Conservation (phyloP, 2,329 filamentous ascomycete genomes). For the Diaporthe humulicola region DNA sequence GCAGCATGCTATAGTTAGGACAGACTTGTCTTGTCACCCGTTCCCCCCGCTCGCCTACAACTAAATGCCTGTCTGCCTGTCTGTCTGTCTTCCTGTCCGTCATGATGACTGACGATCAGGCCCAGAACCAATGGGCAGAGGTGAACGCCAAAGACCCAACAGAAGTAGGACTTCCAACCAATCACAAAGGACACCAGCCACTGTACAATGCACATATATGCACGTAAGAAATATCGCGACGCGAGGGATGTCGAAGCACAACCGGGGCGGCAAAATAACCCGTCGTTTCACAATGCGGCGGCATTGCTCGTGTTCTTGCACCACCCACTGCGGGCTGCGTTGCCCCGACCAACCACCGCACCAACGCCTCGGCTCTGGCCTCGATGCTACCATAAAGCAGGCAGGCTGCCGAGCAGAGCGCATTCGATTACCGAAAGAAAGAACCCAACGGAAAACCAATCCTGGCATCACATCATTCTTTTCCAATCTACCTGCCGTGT, state of each 20-base stretch:
- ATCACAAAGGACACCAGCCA: background rate
- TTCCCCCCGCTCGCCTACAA: background rate
- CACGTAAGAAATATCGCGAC: slow-evolving; percentile 10
- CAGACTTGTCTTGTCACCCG: background rate
- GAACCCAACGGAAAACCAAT: background rate
- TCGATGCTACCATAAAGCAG: slow-evolving; percentile 2
- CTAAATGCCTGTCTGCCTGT: background rate
- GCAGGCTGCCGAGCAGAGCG: background rate
- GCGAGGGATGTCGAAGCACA: slow-evolving; percentile 3
- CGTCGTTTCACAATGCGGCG: slow-evolving; percentile 23
- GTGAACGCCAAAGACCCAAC: background rate
- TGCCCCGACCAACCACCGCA: slow-evolving; percentile 28
- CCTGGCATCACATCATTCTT: slow-evolving; percentile 29
- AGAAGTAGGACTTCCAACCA: background rate
- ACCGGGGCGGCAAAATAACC: slow-evolving; percentile 20
- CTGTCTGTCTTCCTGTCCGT: background rate
- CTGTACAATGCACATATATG: slow-evolving; percentile 10
- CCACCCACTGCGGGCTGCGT: slow-evolving; percentile 8
- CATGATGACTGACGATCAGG: background rate
- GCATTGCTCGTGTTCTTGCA: slow-evolving; percentile 8
- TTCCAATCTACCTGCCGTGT: slow-evolving; percentile 18
- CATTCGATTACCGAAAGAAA: background rate
- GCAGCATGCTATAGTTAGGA: background rate
- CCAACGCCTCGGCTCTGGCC: slow-evolving; percentile 3
- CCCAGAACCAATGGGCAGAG: background rate